Conservation (phyloP, 2,329 filamentous ascomycete species). For the Diaporthe batatas region DNA sequence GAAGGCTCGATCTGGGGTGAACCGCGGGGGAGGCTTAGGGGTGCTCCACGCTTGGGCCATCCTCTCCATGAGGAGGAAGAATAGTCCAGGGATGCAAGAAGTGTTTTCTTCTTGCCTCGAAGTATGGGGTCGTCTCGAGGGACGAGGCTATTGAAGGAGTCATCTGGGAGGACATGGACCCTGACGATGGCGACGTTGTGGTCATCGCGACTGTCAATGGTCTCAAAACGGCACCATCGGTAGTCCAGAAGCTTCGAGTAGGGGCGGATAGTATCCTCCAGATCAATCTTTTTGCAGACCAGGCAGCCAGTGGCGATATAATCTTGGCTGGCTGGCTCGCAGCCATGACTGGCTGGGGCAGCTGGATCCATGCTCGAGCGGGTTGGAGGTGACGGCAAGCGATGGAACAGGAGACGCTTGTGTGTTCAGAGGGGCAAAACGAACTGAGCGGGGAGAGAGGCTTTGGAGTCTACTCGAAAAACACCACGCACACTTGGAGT, state of each 20-base stretch:
- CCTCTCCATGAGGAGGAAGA: slow-evolving; percentile 70
- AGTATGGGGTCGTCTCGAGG: slow-evolving; percentile 73
- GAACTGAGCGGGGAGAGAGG: background rate
- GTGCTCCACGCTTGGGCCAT: slow-evolving; percentile 37
- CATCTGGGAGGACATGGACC: slow-evolving; percentile 19
- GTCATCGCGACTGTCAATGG: background rate
- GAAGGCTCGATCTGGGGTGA: slow-evolving; percentile 54
- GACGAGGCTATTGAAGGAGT: slow-evolving; percentile 54
- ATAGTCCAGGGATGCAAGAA: slow-evolving; percentile 69
- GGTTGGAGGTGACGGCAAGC: background rate
- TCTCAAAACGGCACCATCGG: slow-evolving; percentile 16
- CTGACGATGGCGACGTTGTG: background rate
- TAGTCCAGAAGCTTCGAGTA: slow-evolving; percentile 14
- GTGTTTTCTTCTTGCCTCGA: slow-evolving; percentile 57
- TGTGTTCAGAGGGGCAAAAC: background rate
- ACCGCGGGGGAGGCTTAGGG: slow-evolving; percentile 38
- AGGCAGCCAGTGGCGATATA: slow-evolving; percentile 23
- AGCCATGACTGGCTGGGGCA: background rate
- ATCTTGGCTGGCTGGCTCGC: background rate
- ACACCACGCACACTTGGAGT: background rate
- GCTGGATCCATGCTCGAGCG: background rate
- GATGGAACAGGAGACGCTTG: background rate
- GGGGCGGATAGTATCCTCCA: background rate
- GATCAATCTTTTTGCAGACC: background rate
- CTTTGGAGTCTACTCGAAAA: background rate